Evolutionary conservation across 139 green algal species (phyloP).

Genomic region (Chlorella sp.): DNA sequence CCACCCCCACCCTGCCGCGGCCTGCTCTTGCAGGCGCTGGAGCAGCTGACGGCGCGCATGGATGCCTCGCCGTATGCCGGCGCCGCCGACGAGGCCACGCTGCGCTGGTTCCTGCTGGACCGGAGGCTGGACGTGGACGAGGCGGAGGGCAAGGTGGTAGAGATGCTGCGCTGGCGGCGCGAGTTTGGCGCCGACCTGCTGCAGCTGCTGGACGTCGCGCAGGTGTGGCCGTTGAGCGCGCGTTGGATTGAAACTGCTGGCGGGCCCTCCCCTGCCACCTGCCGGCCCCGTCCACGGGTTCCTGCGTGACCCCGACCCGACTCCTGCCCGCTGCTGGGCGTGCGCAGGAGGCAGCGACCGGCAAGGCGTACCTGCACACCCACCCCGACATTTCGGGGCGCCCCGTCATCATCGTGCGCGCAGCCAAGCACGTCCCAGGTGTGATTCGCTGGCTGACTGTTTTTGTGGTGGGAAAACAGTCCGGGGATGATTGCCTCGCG

Average conservation of each 20-base stretch:
- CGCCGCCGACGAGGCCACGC: slow-evolving; percentile 48
- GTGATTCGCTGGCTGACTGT: too few relatives aligned
- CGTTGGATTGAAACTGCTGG: too few relatives aligned
- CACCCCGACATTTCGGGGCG: slow-evolving; percentile 59
- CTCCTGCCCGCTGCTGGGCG: too few relatives aligned
- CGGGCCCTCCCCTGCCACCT: too few relatives aligned
- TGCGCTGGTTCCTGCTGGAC: slow-evolving; percentile 82
- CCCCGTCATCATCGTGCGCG: slow-evolving; percentile 83
- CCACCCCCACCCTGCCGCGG: too few relatives aligned
- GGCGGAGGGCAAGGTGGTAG: slow-evolving; percentile 76
- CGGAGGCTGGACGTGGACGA: slow-evolving; percentile 79
- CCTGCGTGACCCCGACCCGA: too few relatives aligned
- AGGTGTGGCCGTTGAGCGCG: too few relatives aligned
- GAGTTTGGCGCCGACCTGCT: slow-evolving; percentile 52
- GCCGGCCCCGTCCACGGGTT: too few relatives aligned
- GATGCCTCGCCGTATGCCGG: slow-evolving; percentile 3
- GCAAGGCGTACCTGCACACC: slow-evolving; percentile 87
- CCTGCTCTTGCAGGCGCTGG: slow-evolving; percentile 52
- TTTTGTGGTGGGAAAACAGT: neutral
- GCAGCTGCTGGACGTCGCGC: slow-evolving; percentile 1
- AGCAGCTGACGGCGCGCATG: slow-evolving; percentile 48
- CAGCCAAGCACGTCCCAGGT: slow-evolving; percentile 57
- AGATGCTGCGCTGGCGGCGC: slow-evolving; percentile 66
- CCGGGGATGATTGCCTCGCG: too few relatives aligned
- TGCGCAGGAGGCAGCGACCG: slow-evolving; percentile 68